phyloP scores from a whole-genome alignment of 2,329 filamentous ascomycete genomes.

The Alternaria gansuensis region DNA sequence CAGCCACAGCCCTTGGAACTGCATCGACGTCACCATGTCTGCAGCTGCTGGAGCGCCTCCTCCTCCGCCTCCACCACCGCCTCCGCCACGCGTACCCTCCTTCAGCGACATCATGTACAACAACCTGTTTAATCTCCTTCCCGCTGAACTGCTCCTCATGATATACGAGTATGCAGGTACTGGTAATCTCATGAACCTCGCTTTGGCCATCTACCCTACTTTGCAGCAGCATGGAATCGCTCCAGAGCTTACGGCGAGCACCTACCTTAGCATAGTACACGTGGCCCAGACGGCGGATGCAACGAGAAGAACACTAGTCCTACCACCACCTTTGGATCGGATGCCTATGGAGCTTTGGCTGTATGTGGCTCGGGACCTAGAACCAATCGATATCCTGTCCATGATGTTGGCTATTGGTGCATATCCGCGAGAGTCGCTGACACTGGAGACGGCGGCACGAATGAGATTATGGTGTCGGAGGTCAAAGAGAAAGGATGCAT shows the following conservation, averaged over 20 bases:
- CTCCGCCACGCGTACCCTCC: constrained; percentile 25
- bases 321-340: constrained; percentile 13
- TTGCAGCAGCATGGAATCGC: constrained; percentile 51
- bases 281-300: constrained; percentile 2
- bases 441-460: constrained; percentile 22
- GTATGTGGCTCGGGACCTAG: constrained; percentile 51
- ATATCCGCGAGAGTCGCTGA: constrained; percentile 29
- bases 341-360: constrained; percentile 56
- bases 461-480: constrained; percentile 32
- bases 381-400: constrained; percentile 51
- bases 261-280: constrained; percentile 37
- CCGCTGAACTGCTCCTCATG: constrained; percentile 58
- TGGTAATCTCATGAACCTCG: constrained; percentile 57
- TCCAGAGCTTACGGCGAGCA: constrained; percentile 40
- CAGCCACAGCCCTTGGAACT: not conserved
- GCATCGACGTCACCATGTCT: constrained; percentile 32
- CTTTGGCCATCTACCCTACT: constrained; percentile 58
- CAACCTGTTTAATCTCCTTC: constrained; percentile 52
- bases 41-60: constrained; percentile 33
- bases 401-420: constrained; percentile 48
- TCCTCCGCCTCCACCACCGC: constrained; percentile 30
- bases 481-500: constrained; percentile 8
- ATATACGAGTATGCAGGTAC: constrained; percentile 55
- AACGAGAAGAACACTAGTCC: not conserved
- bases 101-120: not conserved